A percentile compares a stretch with the other conserved stretches of the same genome.
phyloP scores from a whole-genome alignment of 2,329 filamentous ascomycete genomes.

The Ploettnerulaceae sp. region DNA sequence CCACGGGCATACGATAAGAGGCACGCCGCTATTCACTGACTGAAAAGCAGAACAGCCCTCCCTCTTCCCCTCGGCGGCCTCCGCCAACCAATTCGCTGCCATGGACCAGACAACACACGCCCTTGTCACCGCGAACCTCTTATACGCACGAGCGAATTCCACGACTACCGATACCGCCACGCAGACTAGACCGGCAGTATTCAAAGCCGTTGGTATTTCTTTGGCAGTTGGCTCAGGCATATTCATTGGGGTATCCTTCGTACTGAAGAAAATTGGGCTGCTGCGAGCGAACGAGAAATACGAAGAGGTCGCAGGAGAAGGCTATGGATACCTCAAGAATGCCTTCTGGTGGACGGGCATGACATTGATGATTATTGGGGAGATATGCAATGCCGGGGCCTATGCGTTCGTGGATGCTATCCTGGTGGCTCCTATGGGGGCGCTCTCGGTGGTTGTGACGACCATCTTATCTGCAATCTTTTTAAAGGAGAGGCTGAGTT shows the following conservation, averaged over 20 bases:
- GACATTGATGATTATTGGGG: conserved; percentile 93
- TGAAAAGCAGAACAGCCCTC: conserved; percentile 9
- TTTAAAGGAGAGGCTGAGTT: conserved; percentile 88
- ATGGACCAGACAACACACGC: conserved; percentile 38
- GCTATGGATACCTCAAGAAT: conserved; percentile 96
- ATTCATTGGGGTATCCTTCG: conserved; percentile 93
- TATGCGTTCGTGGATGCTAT: conserved; percentile 97
- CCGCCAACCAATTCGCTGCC: conserved; percentile 19
- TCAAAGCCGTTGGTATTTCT: conserved; percentile 82
- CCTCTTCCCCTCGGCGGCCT: conserved; percentile 12
- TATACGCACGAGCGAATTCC: conserved; percentile 43
- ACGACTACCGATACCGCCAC: conserved; percentile 28
- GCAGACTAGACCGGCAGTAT: conserved; percentile 39
- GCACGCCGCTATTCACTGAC: conserved; percentile 13
- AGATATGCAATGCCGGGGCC: conserved; percentile 95
- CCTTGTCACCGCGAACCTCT: conserved; percentile 37
- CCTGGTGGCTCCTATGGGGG: conserved; percentile 85
- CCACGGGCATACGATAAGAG: conserved; percentile 8
- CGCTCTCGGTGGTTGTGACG: conserved; percentile 86
- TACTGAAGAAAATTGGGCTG: conserved; percentile 89
- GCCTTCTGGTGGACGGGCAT: conserved; percentile 93
- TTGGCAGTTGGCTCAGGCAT: conserved; percentile 81
- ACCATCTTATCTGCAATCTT: conserved; percentile 91
- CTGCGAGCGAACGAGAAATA: conserved; percentile 94
- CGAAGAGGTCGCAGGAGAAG: conserved; percentile 90